Conservation (phyloP, 2,329 filamentous ascomycete genomes). For the Plenodomus tracheiphilus region DNA sequence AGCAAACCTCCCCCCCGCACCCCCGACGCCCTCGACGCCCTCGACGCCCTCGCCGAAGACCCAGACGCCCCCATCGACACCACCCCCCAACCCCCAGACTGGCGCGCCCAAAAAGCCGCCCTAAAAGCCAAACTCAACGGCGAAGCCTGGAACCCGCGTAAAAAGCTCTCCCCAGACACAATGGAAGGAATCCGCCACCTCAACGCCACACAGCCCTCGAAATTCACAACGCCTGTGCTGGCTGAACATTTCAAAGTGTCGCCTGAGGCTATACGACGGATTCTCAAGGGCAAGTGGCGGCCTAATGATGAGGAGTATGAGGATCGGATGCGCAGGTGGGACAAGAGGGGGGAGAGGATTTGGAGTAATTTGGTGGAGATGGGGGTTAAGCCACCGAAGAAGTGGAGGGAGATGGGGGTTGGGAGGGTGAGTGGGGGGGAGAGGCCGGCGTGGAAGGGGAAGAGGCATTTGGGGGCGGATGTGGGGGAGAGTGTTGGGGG, state of each 20-base stretch:
- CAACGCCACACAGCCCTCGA: conserved; percentile 73
- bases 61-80: conserved; percentile 21
- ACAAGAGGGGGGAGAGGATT: conserved; percentile 53
- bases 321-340: conserved; percentile 50
- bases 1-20: not conserved
- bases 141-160: conserved; percentile 76
- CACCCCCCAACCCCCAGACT: conserved; percentile 56
- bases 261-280: conserved; percentile 82
- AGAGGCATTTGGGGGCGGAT: conserved; percentile 30
- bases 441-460: conserved; percentile 40
- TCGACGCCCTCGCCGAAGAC: conserved; percentile 31
- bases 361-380: conserved; percentile 52
- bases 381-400: conserved; percentile 61
- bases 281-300: conserved; percentile 78
- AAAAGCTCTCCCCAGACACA: conserved; percentile 88
- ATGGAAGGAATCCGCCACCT: conserved; percentile 86
- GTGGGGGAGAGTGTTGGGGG: conserved; percentile 30
- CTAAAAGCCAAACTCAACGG: conserved; percentile 77
- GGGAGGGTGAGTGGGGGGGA: conserved; percentile 34
- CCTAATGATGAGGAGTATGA: conserved; percentile 56
- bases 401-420: conserved; percentile 54
- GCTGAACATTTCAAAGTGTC: conserved; percentile 83
- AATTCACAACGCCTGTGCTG: conserved; percentile 74
- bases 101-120: conserved; percentile 76
- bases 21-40: conserved; percentile 9